phyloP scores from a whole-genome alignment of 768 basidiomycete genomes.

The Boletus reticulatus region DNA sequence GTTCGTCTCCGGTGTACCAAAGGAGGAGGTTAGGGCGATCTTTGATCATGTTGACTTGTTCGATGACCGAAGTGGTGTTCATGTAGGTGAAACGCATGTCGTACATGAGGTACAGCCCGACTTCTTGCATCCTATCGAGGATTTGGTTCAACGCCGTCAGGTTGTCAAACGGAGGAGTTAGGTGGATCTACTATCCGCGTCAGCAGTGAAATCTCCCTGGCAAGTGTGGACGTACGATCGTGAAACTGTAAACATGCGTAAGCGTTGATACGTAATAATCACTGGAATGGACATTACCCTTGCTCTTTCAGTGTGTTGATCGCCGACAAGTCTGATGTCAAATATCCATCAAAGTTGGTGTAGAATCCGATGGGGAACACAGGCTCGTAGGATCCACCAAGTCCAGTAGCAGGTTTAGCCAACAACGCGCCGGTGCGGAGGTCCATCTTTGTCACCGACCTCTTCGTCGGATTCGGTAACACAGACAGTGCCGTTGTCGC shows the following conservation, averaged over 20 bases:
- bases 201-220: not conserved
- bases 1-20: constrained; percentile 77
- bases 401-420: constrained; percentile 50
- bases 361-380: constrained; percentile 48
- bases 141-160: constrained; percentile 55
- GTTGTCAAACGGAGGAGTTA: constrained; percentile 64
- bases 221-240: constrained; percentile 31
- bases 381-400: constrained; percentile 46
- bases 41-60: constrained; percentile 69
- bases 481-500: constrained; percentile 46
- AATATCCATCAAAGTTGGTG: constrained; percentile 40
- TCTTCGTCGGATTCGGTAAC: constrained; percentile 48
- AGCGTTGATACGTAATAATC: not conserved
- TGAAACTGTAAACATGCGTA: constrained; percentile 8
- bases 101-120: constrained; percentile 74
- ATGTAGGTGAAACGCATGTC: constrained; percentile 77
- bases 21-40: constrained; percentile 64
- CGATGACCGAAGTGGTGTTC: constrained; percentile 58
- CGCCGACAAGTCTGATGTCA: constrained; percentile 20
- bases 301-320: constrained; percentile 33
- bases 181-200: constrained; percentile 51
- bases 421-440: constrained; percentile 55
- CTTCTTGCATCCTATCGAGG: constrained; percentile 69
- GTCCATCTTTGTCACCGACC: constrained; percentile 64
- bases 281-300: constrained; percentile 11